These are phyloP conservation scores for Scenedesmus sp. DNA, from an alignment of 163 green algal genomes.

Conservation along the genomic window DNA sequence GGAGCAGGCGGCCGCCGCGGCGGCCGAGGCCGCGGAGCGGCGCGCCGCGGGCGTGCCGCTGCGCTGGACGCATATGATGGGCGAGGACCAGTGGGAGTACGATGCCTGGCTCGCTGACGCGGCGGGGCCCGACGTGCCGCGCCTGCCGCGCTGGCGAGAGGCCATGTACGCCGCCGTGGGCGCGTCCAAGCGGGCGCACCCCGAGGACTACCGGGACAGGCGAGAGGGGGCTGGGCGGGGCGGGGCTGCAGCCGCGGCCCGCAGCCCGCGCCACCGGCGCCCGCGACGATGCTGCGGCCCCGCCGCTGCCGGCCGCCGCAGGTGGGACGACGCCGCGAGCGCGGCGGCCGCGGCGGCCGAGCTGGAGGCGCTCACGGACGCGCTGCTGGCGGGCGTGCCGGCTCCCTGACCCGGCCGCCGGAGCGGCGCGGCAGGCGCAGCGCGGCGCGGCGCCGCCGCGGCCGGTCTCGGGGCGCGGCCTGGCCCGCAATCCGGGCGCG, in stretches of 20 bases:
- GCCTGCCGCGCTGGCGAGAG: conserved; percentile 6
- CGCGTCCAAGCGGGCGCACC: conserved; percentile 19
- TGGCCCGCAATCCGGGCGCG: no score
- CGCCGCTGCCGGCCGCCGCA: background rate
- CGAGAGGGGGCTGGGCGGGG: background rate
- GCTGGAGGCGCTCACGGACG: background rate
- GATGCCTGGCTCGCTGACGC: conserved; percentile 17
- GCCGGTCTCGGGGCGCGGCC: no score
- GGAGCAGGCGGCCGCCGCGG: conserved; percentile 1
- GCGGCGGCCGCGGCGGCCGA: conserved; percentile 25
- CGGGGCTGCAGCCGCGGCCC: no score
- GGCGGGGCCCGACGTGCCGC: conserved; percentile 1
- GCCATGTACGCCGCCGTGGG: conserved; percentile 27
- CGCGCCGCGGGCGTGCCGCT: background rate
- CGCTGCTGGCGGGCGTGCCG: background rate
- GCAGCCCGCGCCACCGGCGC: no score
- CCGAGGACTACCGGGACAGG: conserved; percentile 40
- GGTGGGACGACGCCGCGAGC: conserved; percentile 26
- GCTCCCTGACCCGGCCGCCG: no score
- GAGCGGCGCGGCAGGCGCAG: no score
- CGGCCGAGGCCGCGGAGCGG: background rate
- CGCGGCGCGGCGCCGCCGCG: no score
- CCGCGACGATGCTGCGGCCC: background rate
- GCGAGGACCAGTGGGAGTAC: conserved; percentile 26
- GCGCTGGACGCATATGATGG: conserved; percentile 34